Base-by-base conservation (phyloP, 345 rosid genomes). In the Salix caprea region DNA sequence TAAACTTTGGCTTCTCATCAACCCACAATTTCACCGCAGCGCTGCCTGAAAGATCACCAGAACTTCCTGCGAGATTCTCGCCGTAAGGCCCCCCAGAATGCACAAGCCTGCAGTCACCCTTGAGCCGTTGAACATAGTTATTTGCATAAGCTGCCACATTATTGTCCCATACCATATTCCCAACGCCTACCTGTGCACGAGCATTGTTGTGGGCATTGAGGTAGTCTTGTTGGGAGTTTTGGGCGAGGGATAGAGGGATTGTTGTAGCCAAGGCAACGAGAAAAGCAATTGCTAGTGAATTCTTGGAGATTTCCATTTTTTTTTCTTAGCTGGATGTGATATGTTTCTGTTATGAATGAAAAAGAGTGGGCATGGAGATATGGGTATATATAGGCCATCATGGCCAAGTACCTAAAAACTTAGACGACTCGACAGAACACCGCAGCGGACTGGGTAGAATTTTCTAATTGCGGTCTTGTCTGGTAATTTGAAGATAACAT, bases 21-120 rank as follows among this genome's bases (percentile, higher is more conserved):
- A 50, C 80, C 80, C 80, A 78, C 80, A 78, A 0, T 15, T 54
- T 24, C 67, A 78, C 81, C 0, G 81, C 76, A 0, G 6, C 73
- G 1, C 4, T 40, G n/a, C 68, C 81, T 3, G 77, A 15, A 6
- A 78, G 58, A 60, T 73, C 69, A 2, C 19, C 77, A 48, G 9
- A 68, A 6, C 77, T 23, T 30, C 48, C 23, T 0, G 74, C 81
- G 0, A 78, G 12, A 36, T 68, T 68, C 64, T 78, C 81, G 0
- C 81, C 81, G 19, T 73, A 73, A 6, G 65, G 70, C 3, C 81
- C 74, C 0, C 42, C 61, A 2, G 81, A 79, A 46, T 79, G 81
- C 37, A 72, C 76, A 7, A 67, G 74, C 1, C 4, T 42, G 54
- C 74, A 79, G 13, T n/a, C 62, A 7, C 21, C 77, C 0, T 2